Evolutionary conservation across 345 rosid species (phyloP).

Genomic region (Cardamine occulta): DNA sequence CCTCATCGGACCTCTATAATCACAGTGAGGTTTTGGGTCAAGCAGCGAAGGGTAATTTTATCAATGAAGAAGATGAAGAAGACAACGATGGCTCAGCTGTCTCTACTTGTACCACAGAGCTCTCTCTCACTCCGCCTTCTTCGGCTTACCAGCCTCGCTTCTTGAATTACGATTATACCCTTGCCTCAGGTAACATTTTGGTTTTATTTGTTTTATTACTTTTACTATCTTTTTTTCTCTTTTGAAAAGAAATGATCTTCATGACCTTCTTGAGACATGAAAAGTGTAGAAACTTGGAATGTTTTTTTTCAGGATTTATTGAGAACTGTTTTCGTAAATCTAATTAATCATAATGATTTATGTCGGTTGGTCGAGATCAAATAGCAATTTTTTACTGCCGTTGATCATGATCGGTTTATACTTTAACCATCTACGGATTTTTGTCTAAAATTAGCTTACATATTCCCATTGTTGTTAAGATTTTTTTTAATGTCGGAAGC

Average conservation of each 20-base stretch:
- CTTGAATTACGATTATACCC: constrained; percentile 36
- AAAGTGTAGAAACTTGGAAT: constrained; percentile 32
- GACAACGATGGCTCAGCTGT: constrained; percentile 36
- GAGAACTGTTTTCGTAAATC: constrained; percentile 34
- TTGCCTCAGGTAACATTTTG: constrained; percentile 35
- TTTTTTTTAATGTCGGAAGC: neutral
- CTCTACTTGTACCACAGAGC: constrained; percentile 46
- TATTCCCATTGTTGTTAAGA: neutral
- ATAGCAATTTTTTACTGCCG: neutral
- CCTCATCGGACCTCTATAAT: constrained; percentile 27
- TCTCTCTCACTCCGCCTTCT: constrained; percentile 43
- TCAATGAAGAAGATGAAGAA: constrained; percentile 26
- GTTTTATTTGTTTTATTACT: neutral
- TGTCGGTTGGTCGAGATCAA: constrained; percentile 35
- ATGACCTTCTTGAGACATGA: constrained; percentile 26
- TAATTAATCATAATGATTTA: constrained; percentile 3
- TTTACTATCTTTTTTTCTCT: neutral
- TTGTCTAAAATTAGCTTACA: constrained; percentile 1
- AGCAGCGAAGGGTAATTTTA: constrained; percentile 15
- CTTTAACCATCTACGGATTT: neutral
- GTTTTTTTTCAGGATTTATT: constrained; percentile 23
- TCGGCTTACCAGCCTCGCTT: constrained; percentile 30
- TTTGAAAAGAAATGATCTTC: neutral
- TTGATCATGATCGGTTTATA: constrained; percentile 11
- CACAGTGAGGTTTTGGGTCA: constrained; percentile 17